Evolutionary conservation across 23 red algal species (phyloP), one percentile per base, ranked within the genome.

Genomic region (Gracilaria domingensis): DNA sequence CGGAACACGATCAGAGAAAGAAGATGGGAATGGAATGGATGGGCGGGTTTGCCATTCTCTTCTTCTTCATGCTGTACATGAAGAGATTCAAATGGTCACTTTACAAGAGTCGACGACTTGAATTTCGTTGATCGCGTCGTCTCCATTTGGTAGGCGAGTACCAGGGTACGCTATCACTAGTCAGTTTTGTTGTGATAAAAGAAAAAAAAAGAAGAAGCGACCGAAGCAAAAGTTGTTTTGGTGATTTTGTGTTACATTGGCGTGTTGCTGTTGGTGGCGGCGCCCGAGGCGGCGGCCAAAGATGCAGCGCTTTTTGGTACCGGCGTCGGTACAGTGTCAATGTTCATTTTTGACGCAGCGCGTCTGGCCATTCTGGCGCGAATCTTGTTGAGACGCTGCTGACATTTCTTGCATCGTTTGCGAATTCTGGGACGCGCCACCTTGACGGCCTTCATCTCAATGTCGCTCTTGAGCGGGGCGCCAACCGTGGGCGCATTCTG

Each of bases 1-100:
- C 97, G 4, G 92, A 99, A 36, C 97, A 99, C 86, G 97, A 99
- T 49, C 48, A 95, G 70, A 71, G 96, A 44, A 98, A 98, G 79
- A 95, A 66, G 72, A 98, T 98, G 93, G 96, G 96, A 1, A 84
- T 95, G 55, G 83, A 98, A 88, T 91, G 85, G 80, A 85, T 98
- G n/a, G 90, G 88, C 26, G 83, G 59, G 21, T 88, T 98, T 17
- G 51, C 88, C 55, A 73, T 98, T 36, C 93, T 98, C 18, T 84
- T 82, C 12, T 40, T 87, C 30, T 79, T 85, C 37, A 91, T 95
- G 83, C 39, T 98, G 32, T 95, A 95, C 66, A 83, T 85, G 71
- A 98, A 98, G 89, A 66, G 96, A 40, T 94, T 95, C 83, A 93
- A 87, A 72, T 98, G 96, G 96, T 88, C 88, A 37, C 50, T 98